phyloP scores from a whole-genome alignment of 495 filamentous ascomycete species.

The Penicillium paradoxum region DNA sequence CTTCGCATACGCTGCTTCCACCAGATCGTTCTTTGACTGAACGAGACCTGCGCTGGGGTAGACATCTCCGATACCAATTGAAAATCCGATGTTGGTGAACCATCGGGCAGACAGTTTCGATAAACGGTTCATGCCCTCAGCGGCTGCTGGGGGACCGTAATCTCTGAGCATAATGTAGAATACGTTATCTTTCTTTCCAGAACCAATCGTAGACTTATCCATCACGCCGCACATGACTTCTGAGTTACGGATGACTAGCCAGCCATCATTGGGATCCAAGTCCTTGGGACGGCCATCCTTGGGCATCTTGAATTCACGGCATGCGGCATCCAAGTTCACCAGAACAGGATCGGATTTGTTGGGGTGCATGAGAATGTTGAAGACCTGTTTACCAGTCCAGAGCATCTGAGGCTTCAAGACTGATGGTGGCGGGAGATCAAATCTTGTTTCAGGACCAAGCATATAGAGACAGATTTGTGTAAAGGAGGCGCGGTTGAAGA shows the following conservation, averaged over 20 bases:
- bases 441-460: conserved; percentile 72
- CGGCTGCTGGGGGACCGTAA: conserved; percentile 84
- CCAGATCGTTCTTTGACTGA: conserved; percentile 65
- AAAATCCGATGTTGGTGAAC: conserved; percentile 88
- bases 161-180: conserved; percentile 96
- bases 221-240: conserved; percentile 98
- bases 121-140: conserved; percentile 88
- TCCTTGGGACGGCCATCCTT: conserved; percentile 54
- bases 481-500: conserved; percentile 82
- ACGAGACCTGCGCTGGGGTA: conserved; percentile 68
- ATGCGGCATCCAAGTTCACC: conserved; percentile 91
- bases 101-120: conserved; percentile 85
- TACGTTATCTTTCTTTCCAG: conserved; percentile 94
- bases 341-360: conserved; percentile 73
- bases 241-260: conserved; percentile 88
- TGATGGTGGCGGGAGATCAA: conserved; percentile 82
- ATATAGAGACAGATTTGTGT: conserved; percentile 89
- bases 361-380: conserved; percentile 90
- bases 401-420: conserved; percentile 80
- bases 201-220: conserved; percentile 94
- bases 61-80: conserved; percentile 92
- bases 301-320: conserved; percentile 66
- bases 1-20: conserved; percentile 70
- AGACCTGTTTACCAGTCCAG: conserved; percentile 98
- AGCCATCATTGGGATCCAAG: conserved; percentile 78